Conservation (phyloP, 2,329 filamentous ascomycete species). For the Fusarium sp. region DNA sequence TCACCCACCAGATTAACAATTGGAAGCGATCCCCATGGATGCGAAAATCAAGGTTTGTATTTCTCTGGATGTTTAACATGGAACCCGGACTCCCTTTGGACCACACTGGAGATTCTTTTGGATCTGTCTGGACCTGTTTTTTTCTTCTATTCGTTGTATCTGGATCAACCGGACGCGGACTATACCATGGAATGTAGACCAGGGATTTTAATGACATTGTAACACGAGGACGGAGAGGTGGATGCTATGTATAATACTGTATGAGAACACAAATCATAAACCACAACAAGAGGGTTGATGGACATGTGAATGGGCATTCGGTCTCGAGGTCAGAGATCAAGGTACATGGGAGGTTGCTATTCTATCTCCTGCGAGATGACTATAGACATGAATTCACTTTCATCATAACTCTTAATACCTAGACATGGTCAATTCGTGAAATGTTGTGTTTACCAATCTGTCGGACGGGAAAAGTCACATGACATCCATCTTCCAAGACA, state of each 20-base stretch:
- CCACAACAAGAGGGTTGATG: background rate
- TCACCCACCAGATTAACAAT: conserved; percentile 1
- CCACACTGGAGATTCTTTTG: conserved; percentile 7
- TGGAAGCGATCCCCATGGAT: background rate
- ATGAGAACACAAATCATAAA: background rate
- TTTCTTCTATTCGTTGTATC: background rate
- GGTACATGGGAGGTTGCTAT: background rate
- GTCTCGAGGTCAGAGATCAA: background rate
- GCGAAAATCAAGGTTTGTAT: background rate
- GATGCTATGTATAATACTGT: background rate
- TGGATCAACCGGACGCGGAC: background rate
- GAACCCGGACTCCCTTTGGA: conserved; percentile 11
- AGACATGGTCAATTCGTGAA: background rate
- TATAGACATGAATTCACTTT: background rate
- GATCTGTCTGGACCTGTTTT: background rate
- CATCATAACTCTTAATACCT: background rate
- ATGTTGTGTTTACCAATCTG: background rate
- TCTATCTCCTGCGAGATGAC: background rate
- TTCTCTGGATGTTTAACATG: conserved; percentile 2
- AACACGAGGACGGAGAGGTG: background rate
- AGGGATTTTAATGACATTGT: background rate
- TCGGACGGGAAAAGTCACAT: background rate
- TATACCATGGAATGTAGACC: background rate
- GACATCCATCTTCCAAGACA: background rate
- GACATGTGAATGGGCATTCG: background rate